Conservation (phyloP, 2,329 filamentous ascomycete genomes). For the Septoria petroselini region DNA sequence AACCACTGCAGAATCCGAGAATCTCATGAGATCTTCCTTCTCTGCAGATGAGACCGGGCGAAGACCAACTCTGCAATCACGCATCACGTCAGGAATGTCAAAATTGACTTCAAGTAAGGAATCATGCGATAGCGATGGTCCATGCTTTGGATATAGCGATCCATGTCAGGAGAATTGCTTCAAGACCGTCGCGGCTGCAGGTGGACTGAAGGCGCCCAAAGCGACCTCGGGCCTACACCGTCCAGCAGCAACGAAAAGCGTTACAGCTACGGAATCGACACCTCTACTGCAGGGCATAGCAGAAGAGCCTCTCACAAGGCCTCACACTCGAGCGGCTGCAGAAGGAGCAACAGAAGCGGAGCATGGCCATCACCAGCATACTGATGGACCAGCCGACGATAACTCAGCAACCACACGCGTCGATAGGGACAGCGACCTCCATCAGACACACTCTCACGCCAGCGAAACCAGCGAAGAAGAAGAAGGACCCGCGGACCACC, state of each 20-base stretch:
- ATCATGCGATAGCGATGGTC: slow-evolving; percentile 54
- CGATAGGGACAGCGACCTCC: slow-evolving; percentile 10
- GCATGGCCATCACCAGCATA: slow-evolving; percentile 5
- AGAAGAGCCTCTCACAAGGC: slow-evolving; percentile 22
- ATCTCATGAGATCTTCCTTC: not conserved
- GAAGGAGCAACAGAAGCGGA: slow-evolving; percentile 17
- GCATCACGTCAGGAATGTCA: slow-evolving; percentile 46
- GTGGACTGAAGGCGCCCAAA: slow-evolving; percentile 33
- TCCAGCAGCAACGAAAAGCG: slow-evolving; percentile 27
- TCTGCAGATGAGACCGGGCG: slow-evolving; percentile 6
- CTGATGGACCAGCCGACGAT: slow-evolving; percentile 20
- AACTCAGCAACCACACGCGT: slow-evolving; percentile 21
- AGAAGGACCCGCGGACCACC: slow-evolving; percentile 40
- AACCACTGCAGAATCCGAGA: slow-evolving; percentile 2
- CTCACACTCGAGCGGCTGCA: slow-evolving; percentile 17
- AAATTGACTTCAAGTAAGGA: slow-evolving; percentile 44
- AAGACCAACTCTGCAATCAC: slow-evolving; percentile 43
- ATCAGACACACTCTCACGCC: slow-evolving; percentile 23
- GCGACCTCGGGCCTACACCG: slow-evolving; percentile 21
- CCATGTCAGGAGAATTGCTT: slow-evolving; percentile 61
- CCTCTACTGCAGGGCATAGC: slow-evolving; percentile 30
- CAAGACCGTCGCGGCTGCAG: slow-evolving; percentile 47
- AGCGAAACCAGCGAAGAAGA: slow-evolving; percentile 15
- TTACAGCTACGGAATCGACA: slow-evolving; percentile 33
- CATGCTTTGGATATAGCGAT: slow-evolving; percentile 61